Base-by-base conservation (phyloP, 768 basidiomycete species). In the Phlebiopsis gigantea region DNA sequence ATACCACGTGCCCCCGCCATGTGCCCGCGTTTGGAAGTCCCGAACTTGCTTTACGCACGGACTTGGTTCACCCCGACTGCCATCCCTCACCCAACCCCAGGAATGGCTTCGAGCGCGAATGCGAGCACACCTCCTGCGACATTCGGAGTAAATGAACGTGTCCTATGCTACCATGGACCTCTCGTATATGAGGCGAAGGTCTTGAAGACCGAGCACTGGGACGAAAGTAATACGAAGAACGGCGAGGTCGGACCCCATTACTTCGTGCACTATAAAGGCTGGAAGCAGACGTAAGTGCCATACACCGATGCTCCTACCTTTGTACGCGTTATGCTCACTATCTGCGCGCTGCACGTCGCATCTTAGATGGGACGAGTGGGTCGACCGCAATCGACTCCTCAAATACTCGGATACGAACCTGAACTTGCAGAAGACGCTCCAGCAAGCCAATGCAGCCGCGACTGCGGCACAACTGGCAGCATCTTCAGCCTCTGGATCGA, bases 281-380 rank as follows among this genome's bases (percentile, higher is more conserved):
- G 97, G 97, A 99, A 98, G 70, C 90, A 93, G 71, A 95, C 92
- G 93, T 95, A 68, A 62, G 83, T 75, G 50, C 46, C 44, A 31
- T n/a, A 14, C 25, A 12, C 25, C 28, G 25, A 2, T 45, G 24
- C 28, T 42, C 29, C 19, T 41, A 19, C 5, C 50, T 19, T 53
- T 51, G 45, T 41, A 44, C 53, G n/a, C 24, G 44, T 8, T 25
- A 8, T 48, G 46, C 46, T 15, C 24, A 25, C 12, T 12, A 21
- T 25, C 7, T 48, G 28, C 31, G 28, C 48, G n/a, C 10, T 50
- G 30, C 29, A n/a, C 12, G 12, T 9, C 30, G 48, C 41, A n/a
- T n/a, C n/a, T n/a, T 63, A 96, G 93, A 59, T 98, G 94, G 93
- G 94, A 97, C 73, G 95, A 98, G 76, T 98, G 93, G 93, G 96